Evolutionary conservation across 2,329 filamentous ascomycete genomes (phyloP).

Genomic region (Monosporascus sp.): DNA sequence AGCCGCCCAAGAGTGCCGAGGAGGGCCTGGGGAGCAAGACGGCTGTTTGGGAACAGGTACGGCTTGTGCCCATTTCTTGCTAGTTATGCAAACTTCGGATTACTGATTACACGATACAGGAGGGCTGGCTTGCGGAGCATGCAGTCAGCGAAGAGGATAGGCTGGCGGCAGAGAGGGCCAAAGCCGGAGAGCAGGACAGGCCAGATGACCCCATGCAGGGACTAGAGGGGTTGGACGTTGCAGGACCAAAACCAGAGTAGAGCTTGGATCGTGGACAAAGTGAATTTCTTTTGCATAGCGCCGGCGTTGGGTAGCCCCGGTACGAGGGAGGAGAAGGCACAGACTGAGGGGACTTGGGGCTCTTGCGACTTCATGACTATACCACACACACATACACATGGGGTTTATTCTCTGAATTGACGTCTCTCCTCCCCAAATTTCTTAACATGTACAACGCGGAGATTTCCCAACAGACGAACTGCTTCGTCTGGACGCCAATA

Average conservation of each 20-base stretch:
- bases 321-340: conserved; percentile 1
- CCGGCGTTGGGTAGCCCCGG: conserved; percentile 18
- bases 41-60: conserved; percentile 94
- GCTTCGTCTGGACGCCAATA: conserved; percentile 10
- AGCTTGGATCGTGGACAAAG: conserved; percentile 16
- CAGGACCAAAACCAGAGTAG: conserved; percentile 77
- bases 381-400: conserved; percentile 8
- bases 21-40: conserved; percentile 89
- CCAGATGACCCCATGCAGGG: conserved; percentile 91
- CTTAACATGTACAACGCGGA: conserved; percentile 24
- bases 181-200: conserved; percentile 44
- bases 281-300: conserved; percentile 24
- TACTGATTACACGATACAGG: conserved; percentile 46
- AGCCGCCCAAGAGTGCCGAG: conserved; percentile 80
- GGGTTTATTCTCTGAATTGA: conserved; percentile 4
- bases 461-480: conserved; percentile 14
- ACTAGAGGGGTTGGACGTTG: conserved; percentile 86
- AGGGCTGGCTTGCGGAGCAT: conserved; percentile 87
- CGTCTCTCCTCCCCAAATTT: conserved; percentile 14
- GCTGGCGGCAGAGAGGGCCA: conserved; percentile 49
- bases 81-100: conserved; percentile 2
- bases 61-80: conserved; percentile 20
- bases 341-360: conserved; percentile 5
- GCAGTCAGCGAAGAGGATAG: conserved; percentile 78
- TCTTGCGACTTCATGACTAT: conserved; percentile 17